Evolutionary conservation across 331 rosid genomes (phyloP).

Genomic region (Erythrophleum ivorense): DNA sequence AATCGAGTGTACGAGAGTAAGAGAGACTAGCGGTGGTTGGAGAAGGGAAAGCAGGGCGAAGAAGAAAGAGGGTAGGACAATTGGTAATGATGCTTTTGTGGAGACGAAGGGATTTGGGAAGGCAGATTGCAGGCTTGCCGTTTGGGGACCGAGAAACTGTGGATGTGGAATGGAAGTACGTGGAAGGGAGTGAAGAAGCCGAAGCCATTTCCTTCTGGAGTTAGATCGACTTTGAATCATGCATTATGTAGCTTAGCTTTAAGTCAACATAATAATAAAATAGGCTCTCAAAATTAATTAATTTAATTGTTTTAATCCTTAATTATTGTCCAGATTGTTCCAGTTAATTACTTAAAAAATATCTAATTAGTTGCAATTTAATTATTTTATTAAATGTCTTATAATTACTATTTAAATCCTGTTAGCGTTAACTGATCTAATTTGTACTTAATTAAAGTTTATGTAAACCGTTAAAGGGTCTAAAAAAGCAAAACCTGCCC

Average conservation of each 20-base stretch:
- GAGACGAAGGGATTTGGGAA: constrained; percentile 55
- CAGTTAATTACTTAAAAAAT: too few relatives aligned
- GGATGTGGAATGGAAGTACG: constrained; percentile 50
- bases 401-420: too few relatives aligned
- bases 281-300: too few relatives aligned
- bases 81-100: constrained; percentile 26
- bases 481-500: too few relatives aligned
- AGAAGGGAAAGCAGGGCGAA: constrained; percentile 27
- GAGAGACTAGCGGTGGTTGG: constrained; percentile 6
- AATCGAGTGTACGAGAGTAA: constrained; percentile 49
- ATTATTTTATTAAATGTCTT: too few relatives aligned
- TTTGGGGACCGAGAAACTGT: constrained; percentile 42
- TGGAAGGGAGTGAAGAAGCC: constrained; percentile 60
- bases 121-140: constrained; percentile 40
- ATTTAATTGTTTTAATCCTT: too few relatives aligned
- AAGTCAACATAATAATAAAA: not conserved
- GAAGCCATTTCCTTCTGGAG: constrained; percentile 53
- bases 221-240: too few relatives aligned
- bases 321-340: too few relatives aligned
- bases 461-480: too few relatives aligned
- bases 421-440: too few relatives aligned
- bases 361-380: too few relatives aligned
- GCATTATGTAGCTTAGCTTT: not conserved
- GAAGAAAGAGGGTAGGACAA: constrained; percentile 43
- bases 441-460: too few relatives aligned